A percentile compares a stretch with the other conserved stretches of the same genome.
These are phyloP conservation scores for Thelonectria discophora DNA, from an alignment of 2,329 filamentous ascomycete genomes.

Conservation along the genomic window DNA sequence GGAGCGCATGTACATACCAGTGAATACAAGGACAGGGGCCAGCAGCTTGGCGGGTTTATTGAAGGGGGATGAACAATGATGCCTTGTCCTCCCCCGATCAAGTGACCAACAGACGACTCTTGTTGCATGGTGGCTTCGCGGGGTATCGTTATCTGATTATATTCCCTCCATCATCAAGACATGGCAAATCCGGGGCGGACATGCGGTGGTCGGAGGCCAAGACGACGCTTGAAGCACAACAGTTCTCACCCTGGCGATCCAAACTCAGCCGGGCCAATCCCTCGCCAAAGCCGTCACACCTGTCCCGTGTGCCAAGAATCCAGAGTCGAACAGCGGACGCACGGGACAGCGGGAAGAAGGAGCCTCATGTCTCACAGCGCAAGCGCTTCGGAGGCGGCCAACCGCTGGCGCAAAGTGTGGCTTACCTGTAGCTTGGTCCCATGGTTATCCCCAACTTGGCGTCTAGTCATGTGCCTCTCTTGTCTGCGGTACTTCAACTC, in stretches of 20 bases:
- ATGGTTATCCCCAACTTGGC: constrained; percentile 6
- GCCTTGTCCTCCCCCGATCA: constrained; percentile 4
- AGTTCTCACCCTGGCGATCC: constrained; percentile 2
- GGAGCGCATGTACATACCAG: neutral
- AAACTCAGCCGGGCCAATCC: neutral
- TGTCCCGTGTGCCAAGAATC: neutral
- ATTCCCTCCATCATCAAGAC: neutral
- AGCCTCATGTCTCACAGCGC: neutral
- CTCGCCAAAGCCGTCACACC: neutral
- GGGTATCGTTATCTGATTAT: neutral
- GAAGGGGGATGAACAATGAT: constrained; percentile 3
- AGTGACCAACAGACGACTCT: neutral
- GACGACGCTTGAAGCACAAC: neutral
- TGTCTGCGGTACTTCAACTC: neutral
- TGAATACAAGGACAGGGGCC: constrained; percentile 1
- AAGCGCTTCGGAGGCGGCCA: neutral
- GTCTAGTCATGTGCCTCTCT: constrained; percentile 3
- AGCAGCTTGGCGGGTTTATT: constrained; percentile 1
- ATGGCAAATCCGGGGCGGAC: neutral
- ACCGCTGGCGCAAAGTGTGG: neutral
- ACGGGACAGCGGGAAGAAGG: neutral
- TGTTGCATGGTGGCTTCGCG: neutral
- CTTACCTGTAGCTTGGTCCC: neutral
- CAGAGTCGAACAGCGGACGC: neutral
- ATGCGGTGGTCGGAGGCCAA: neutral